These are phyloP conservation scores for Brettanomyces custersianus DNA, from an alignment of 805 yeast genomes.

Conservation along the genomic window DNA sequence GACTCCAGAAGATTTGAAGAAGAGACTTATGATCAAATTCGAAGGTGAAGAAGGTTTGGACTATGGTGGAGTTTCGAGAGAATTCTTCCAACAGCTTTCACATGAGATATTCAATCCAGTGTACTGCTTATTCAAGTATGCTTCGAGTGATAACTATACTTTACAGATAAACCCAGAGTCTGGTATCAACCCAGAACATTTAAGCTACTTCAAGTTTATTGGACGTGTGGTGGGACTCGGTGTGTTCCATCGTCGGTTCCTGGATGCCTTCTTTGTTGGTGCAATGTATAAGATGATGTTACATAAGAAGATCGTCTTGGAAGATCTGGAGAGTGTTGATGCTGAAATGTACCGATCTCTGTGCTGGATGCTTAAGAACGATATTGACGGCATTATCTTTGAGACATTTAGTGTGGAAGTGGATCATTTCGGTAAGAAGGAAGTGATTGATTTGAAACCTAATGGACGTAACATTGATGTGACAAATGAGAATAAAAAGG, in stretches of 20 bases:
- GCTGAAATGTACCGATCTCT: conserved; percentile 92
- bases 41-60: conserved; percentile 99
- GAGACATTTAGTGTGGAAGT: conserved; percentile 80
- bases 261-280: conserved; percentile 97
- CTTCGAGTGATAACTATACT: conserved; percentile 96
- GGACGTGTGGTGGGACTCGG: conserved; percentile 98
- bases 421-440: conserved; percentile 90
- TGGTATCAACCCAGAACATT: conserved; percentile 94
- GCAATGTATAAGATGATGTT: conserved; percentile 97
- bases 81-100: conserved; percentile 89
- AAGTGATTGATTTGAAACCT: conserved; percentile 82
- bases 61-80: conserved; percentile 99
- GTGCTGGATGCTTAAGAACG: conserved; percentile 94
- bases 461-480: conserved; percentile 86
- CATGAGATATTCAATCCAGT: conserved; percentile 99
- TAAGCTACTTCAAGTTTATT: conserved; percentile 94
- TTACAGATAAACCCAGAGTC: conserved; percentile 96
- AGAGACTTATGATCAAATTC: conserved; percentile 94
- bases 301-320: conserved; percentile 86
- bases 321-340: conserved; percentile 98
- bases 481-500: conserved; percentile 88
- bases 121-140: conserved; percentile 93
- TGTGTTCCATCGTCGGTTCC: conserved; percentile 94
- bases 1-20: conserved; percentile 95
- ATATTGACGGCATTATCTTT: conserved; percentile 79